Evolutionary conservation across 2,329 filamentous ascomycete species (phyloP).

Genomic region (Ceratocystis albifundus): DNA sequence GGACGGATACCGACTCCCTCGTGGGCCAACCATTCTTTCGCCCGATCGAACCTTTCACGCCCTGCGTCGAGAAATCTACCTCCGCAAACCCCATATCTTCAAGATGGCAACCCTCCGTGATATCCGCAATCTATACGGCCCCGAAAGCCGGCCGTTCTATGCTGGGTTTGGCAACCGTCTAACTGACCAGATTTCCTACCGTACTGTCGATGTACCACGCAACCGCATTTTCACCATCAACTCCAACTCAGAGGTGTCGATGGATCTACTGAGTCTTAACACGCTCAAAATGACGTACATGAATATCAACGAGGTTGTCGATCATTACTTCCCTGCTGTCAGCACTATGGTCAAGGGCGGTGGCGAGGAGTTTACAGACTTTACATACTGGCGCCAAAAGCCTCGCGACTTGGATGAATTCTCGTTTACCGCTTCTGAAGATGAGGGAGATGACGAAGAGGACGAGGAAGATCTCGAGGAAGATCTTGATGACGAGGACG

Average conservation of each 20-base stretch:
- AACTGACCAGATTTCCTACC: constrained; percentile 91
- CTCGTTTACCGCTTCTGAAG: constrained; percentile 59
- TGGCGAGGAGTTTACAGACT: constrained; percentile 92
- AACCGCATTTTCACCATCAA: constrained; percentile 98
- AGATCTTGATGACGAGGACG: constrained; percentile 42
- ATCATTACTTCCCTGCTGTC: constrained; percentile 94
- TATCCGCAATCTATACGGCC: constrained; percentile 76
- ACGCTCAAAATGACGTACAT: constrained; percentile 96
- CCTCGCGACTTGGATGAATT: constrained; percentile 82
- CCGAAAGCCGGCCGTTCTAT: constrained; percentile 74
- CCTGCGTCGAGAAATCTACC: constrained; percentile 78
- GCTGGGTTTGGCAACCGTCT: constrained; percentile 94
- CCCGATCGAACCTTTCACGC: constrained; percentile 93
- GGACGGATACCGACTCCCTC: constrained; percentile 73
- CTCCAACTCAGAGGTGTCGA: constrained; percentile 85
- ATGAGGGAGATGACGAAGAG: constrained; percentile 44
- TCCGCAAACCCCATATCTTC: constrained; percentile 95
- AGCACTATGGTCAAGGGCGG: constrained; percentile 76
- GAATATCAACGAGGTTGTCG: constrained; percentile 91
- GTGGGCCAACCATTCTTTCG: constrained; percentile 86
- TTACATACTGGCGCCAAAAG: constrained; percentile 85
- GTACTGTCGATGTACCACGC: constrained; percentile 87
- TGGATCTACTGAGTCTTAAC: constrained; percentile 82
- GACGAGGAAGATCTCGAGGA: constrained; percentile 41
- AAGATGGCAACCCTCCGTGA: constrained; percentile 98